A percentile compares a stretch with the other conserved stretches of the same genome.
phyloP scores from a whole-genome alignment of 2,329 filamentous ascomycete species.

The Talaromyces sp. region DNA sequence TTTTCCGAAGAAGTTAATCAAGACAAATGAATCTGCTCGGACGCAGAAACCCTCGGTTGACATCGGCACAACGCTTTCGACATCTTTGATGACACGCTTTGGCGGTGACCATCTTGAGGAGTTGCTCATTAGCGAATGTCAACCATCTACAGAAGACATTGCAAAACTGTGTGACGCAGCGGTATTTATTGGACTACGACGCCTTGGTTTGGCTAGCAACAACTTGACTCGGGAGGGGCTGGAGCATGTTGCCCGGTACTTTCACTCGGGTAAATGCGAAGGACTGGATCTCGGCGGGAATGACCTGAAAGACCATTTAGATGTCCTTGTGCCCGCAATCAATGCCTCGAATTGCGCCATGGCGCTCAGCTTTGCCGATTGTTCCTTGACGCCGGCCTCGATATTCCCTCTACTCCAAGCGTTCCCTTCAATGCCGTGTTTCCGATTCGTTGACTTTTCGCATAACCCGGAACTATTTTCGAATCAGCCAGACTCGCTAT shows the following conservation, averaged over 20 bases:
- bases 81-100: slow-evolving; percentile 69
- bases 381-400: slow-evolving; percentile 68
- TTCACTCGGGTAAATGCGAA: slow-evolving; percentile 72
- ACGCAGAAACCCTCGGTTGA: slow-evolving; percentile 37
- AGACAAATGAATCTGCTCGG: slow-evolving; percentile 17
- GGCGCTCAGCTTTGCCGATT: slow-evolving; percentile 81
- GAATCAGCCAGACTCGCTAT: slow-evolving; percentile 65
- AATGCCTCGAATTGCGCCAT: slow-evolving; percentile 56
- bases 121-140: slow-evolving; percentile 75
- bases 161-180: slow-evolving; percentile 74
- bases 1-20: slow-evolving; percentile 54
- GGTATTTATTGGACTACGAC: slow-evolving; percentile 68
- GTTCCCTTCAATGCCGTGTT: slow-evolving; percentile 62
- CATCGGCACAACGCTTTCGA: slow-evolving; percentile 62
- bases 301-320: slow-evolving; percentile 55
- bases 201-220: slow-evolving; percentile 80
- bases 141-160: slow-evolving; percentile 65
- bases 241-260: slow-evolving; percentile 68
- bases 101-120: slow-evolving; percentile 74
- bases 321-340: slow-evolving; percentile 30
- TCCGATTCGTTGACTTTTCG: slow-evolving; percentile 87
- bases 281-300: slow-evolving; percentile 88
- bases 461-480: slow-evolving; percentile 81
- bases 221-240: slow-evolving; percentile 68
- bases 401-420: slow-evolving; percentile 71